phyloP scores from a whole-genome alignment of 495 filamentous ascomycete species.

The Podospora conica region DNA sequence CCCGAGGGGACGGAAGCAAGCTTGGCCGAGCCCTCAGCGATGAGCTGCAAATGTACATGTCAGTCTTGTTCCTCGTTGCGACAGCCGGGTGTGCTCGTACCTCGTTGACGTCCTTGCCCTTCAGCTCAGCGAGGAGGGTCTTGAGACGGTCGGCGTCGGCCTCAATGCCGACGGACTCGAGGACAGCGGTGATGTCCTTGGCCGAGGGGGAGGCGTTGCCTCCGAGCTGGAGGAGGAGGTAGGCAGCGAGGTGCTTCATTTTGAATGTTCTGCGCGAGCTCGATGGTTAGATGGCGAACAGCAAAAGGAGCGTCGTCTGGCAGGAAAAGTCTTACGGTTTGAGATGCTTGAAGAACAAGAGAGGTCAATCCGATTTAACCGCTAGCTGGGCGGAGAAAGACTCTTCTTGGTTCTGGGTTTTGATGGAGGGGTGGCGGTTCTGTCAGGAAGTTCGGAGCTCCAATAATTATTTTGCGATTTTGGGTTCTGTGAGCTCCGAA shows the following conservation, averaged over 20 bases:
- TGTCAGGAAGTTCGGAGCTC: slow-evolving; percentile 12
- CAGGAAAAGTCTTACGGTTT: slow-evolving; percentile 26
- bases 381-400: slow-evolving; percentile 51
- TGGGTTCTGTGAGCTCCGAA: slow-evolving; percentile 27
- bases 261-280: slow-evolving; percentile 36
- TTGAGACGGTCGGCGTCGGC: slow-evolving; percentile 81
- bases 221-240: slow-evolving; percentile 90
- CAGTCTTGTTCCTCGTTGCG: slow-evolving; percentile 11
- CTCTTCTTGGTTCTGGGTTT: slow-evolving; percentile 46
- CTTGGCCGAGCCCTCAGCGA: slow-evolving; percentile 83
- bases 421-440: slow-evolving; percentile 16
- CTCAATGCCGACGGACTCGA: slow-evolving; percentile 92
- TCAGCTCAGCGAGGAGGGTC: slow-evolving; percentile 80
- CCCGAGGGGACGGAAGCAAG: slow-evolving; percentile 96
- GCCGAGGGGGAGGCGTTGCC: slow-evolving; percentile 89
- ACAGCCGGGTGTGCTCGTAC: slow-evolving; percentile 42
- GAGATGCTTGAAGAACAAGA: slow-evolving; percentile 41
- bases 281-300: slow-evolving; percentile 6
- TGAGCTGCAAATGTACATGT: slow-evolving; percentile 57
- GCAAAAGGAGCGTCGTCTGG: not conserved
- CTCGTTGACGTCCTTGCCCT: slow-evolving; percentile 97
- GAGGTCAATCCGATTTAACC: slow-evolving; percentile 54
- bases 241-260: slow-evolving; percentile 99
- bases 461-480: slow-evolving; percentile 30
- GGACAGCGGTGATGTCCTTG: slow-evolving; percentile 81